Base-by-base conservation (phyloP, 352 stramenopile species). In the Globisporangium barbulae region DNA sequence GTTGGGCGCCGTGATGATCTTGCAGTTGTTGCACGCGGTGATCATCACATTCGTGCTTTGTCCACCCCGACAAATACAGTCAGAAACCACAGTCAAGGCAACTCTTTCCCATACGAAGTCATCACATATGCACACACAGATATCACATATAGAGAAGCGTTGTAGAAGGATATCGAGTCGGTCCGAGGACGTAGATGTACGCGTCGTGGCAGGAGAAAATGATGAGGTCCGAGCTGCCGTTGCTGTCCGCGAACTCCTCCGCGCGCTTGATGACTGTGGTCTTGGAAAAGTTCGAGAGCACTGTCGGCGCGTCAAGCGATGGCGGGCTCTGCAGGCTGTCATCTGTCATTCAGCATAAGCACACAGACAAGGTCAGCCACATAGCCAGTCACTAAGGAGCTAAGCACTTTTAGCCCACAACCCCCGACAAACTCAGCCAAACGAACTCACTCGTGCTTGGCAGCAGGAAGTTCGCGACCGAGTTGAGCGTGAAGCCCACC, bases 181-280 rank as follows among this genome's bases (percentile, higher is more conserved):
- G 88, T 60, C 95, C 91, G 35, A 99, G 80, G 17, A 98, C 79
- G 79, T 98, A 99, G 71, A 99, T 93, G 72, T 95, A 96, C 47
- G 90, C 83, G 72, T 98, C 93, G 50, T 94, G 89, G 72, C 96
- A 99, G 59, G 93, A 93, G 48, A 96, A 92, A 22, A 98, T 90
- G 69, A 87, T 71, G 50, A 93, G 53, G 62, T 94, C 85, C 21
- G 78, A 83, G 47, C 71, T 68, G 53, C 83, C 72, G 21, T 60
- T 65, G 22, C 69, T 67, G 59, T 73, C 69, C 5, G 69, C 64
- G 30, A 93, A 80, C 55, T 93, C 80, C 49, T 91, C 80, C 0
- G 79, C 68, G 8, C 76, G 83, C 65, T 93, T 93, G 71, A 94
- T 88, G 56, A 94, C 72, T 1, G 85, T 94, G 9, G 85, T 88